Base-by-base conservation (phyloP, 75 land plant genomes). In the Cupressus sempervirens region DNA sequence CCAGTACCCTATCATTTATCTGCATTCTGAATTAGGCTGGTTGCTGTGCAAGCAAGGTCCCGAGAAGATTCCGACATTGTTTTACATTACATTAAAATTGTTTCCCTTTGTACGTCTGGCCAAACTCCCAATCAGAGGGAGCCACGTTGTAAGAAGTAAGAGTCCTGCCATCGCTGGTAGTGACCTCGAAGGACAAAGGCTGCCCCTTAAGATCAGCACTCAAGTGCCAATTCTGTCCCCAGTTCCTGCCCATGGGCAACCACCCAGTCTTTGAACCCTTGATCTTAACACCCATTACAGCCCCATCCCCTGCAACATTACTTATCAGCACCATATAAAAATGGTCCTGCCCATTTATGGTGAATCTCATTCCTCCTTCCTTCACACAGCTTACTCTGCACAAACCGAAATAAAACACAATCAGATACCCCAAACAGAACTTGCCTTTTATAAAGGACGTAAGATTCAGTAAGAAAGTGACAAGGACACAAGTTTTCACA, bases 181-280 rank as follows among this genome's bases (percentile, higher is more conserved):
- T 90, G 83, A 96, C 86, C 86, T 92, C 92, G 77, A 96, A 95
- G 15, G 95, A 96, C 67, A 96, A 90, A 11, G 91, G 88, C 70
- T 96, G 95, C 45, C 91, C 90, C 54, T 74, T 84, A 45, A 93
- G 85, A 86, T 96, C 91, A 4, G 91, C 88, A 82, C 83, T 92
- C 13, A 90, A 84, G 73, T 96, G 95, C 98, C 98, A 96, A 86
- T 91, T 93, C 68, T 95, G 95, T 23, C 98, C 98, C 98, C 98
- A 95, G 84, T 92, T 96, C 67, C 95, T 56, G 41, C 91, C 92
- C 98, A 96, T 92, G 12, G 90, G 87, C 12, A 90, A 88, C 98
- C 98, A 96, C 40, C 91, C 92, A 0, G 93, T 95, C 40, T 77
- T 83, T 1, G 93, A 89, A 13, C 98, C 98, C 88, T 93, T 95